Conservation (phyloP, 2,329 filamentous ascomycete species). For the Calonectria honghensis region DNA sequence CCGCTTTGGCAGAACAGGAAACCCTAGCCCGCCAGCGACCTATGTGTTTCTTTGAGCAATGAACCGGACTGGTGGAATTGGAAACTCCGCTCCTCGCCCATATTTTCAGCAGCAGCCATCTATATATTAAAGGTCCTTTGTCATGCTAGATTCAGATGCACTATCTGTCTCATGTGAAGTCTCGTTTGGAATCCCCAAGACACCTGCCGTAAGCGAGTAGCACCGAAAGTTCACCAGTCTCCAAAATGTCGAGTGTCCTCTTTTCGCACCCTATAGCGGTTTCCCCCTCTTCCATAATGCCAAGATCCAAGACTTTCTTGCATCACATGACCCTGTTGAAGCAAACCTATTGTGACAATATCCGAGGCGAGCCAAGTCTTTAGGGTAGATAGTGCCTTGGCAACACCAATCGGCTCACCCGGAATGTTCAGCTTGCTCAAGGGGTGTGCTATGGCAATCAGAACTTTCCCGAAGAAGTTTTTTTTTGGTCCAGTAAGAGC, state of each 20-base stretch:
- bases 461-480: background rate
- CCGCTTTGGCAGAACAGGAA: background rate
- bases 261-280: background rate
- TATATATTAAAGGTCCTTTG: background rate
- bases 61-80: constrained; percentile 8
- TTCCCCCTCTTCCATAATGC: background rate
- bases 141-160: background rate
- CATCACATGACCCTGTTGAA: background rate
- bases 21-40: background rate
- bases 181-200: background rate
- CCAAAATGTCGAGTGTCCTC: background rate
- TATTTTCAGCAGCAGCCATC: background rate
- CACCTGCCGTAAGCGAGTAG: background rate
- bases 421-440: background rate
- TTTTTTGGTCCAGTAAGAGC: background rate
- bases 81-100: background rate
- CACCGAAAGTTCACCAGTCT: background rate
- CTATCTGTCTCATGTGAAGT: background rate
- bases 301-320: background rate
- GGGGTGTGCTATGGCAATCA: background rate
- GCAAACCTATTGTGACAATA: background rate
- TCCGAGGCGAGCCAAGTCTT: constrained; percentile 11
- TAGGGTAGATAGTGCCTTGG: constrained; percentile 27
- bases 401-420: constrained; percentile 17
- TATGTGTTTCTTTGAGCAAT: background rate